Conservation (phyloP, 2,329 filamentous ascomycete species). For the Fusarium mundagurra region DNA sequence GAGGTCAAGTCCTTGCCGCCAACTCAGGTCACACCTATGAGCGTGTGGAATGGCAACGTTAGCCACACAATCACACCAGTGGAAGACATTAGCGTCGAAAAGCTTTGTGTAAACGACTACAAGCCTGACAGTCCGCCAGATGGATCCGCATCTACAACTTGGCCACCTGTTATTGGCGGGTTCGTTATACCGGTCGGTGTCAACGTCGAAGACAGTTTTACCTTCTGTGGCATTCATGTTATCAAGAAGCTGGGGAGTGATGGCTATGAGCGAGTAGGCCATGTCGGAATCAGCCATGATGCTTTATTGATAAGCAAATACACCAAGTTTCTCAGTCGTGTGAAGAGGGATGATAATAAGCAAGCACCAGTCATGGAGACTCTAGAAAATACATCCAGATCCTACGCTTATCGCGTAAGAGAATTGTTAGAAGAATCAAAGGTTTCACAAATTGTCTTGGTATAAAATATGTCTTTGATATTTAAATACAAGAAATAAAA, state of each 20-base stretch:
- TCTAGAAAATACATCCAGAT: neutral
- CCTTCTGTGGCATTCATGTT: neutral
- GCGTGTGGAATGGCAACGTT: accelerated
- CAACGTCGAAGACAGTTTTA: neutral
- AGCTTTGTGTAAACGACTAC: neutral
- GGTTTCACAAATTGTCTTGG: neutral
- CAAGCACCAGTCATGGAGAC: accelerated
- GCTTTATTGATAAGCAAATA: neutral
- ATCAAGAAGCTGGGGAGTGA: accelerated
- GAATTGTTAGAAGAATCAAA: neutral
- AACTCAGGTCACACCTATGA: neutral
- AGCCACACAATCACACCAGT: neutral
- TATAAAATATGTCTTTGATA: accelerated
- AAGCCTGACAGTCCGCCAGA: neutral
- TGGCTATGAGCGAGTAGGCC: neutral
- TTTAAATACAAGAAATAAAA: neutral
- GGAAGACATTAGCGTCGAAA: neutral
- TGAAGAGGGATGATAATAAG: accelerated
- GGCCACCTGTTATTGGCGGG: accelerated
- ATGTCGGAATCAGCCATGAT: neutral
- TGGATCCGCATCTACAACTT: accelerated
- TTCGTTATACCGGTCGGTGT: neutral
- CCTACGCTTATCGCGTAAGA: neutral
- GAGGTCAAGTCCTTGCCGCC: accelerated
- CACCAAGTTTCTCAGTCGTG: accelerated